Conservation (phyloP, 768 basidiomycete species). For the Hericium alpestre region DNA sequence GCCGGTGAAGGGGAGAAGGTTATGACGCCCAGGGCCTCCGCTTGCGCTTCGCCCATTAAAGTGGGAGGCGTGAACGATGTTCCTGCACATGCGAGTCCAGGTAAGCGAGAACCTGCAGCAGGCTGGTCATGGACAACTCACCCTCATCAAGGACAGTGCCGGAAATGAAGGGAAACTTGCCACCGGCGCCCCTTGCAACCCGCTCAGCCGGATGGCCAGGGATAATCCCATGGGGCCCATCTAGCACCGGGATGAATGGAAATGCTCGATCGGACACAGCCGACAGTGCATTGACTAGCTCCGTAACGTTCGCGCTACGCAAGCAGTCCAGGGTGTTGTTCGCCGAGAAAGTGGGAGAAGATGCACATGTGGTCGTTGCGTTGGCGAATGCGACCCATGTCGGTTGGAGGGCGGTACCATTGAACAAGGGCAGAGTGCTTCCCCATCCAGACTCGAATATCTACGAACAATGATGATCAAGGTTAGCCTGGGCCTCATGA, state of each 20-base stretch:
- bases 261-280: conserved; percentile 20
- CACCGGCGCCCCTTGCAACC: conserved; percentile 21
- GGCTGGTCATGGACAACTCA: conserved; percentile 5
- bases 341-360: conserved; percentile 13
- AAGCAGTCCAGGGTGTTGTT: conserved; percentile 27
- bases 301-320: conserved; percentile 9
- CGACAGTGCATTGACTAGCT: conserved; percentile 10
- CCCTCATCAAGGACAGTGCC: conserved; percentile 39
- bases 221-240: conserved; percentile 29
- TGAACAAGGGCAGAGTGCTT: conserved; percentile 20
- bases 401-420: conserved; percentile 20
- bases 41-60: no score
- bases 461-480: conserved; percentile 15
- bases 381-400: conserved; percentile 31
- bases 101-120: no score
- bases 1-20: no score
- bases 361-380: conserved; percentile 25
- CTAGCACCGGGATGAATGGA: conserved; percentile 30
- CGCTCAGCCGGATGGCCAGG: conserved; percentile 29
- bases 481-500: not conserved
- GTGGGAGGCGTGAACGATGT: conserved; percentile 24
- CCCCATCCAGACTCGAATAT: conserved; percentile 35
- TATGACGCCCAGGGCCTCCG: no score
- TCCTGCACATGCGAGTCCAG: conserved; percentile 14
- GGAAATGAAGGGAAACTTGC: conserved; percentile 33